phyloP scores from a whole-genome alignment of 805 yeast genomes.

The Candida jianshihensis region DNA sequence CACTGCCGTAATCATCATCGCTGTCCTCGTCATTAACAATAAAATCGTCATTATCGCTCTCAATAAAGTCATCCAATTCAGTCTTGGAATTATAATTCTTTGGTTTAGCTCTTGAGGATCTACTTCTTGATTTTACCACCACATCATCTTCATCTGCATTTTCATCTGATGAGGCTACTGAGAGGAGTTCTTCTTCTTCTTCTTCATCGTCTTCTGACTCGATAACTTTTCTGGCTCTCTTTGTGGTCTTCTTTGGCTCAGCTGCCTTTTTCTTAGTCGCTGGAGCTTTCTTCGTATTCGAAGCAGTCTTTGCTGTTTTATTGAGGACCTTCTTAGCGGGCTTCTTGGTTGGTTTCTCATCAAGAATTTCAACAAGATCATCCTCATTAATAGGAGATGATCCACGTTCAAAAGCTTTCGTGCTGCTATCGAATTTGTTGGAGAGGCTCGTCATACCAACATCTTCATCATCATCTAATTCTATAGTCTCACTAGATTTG shows the following conservation, averaged over 20 bases:
- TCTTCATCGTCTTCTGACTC: slow-evolving; percentile 13
- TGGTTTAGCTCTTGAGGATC: slow-evolving; percentile 16
- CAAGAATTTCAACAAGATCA: slow-evolving; percentile 2
- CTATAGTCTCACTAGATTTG: background rate
- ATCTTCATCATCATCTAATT: slow-evolving; percentile 7
- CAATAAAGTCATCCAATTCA: slow-evolving; percentile 3
- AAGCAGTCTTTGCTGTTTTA: slow-evolving; percentile 4
- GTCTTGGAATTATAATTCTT: slow-evolving; percentile 9
- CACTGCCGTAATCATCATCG: slow-evolving; percentile 7
- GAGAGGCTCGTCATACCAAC: slow-evolving; percentile 1
- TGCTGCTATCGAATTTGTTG: slow-evolving; percentile 6
- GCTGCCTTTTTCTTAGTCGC: slow-evolving; percentile 6
- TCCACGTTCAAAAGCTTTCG: slow-evolving; percentile 3
- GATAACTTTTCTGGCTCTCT: slow-evolving; percentile 4
- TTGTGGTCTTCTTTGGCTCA: slow-evolving; percentile 3
- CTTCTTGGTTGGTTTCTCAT: slow-evolving; percentile 8
- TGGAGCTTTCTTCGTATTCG: slow-evolving; percentile 3
- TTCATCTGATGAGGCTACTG: background rate
- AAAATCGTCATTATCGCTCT: background rate
- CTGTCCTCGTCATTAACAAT: slow-evolving; percentile 10
- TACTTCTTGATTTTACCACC: slow-evolving; percentile 8
- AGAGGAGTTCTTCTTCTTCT: too few species aligned
- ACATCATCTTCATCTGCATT: slow-evolving; percentile 4
- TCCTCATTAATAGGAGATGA: slow-evolving; percentile 4
- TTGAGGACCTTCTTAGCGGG: slow-evolving; percentile 9